Evolutionary conservation across 2,329 filamentous ascomycete genomes (phyloP), one percentile per base, ranked within the genome.

Genomic region (Fusarium temperatum): DNA sequence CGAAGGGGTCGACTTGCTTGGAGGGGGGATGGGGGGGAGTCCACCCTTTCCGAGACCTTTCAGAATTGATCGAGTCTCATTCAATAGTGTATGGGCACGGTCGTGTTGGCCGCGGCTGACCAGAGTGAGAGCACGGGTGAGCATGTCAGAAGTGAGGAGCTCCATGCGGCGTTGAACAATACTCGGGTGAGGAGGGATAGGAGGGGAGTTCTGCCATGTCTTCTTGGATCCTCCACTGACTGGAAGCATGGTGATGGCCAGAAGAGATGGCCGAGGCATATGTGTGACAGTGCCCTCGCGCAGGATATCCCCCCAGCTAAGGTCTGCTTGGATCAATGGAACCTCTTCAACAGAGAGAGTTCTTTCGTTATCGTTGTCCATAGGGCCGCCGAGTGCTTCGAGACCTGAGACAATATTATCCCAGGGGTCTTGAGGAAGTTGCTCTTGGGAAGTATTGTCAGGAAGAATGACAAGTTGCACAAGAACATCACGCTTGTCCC

Each of bases 111-210:
- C 94, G 42, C 95, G 91, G 68, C 94, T 94, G 26, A 98, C 95
- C 26, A 99, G 89, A 1, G 95, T 98, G 69, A 99, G 85, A 20
- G 96, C 95, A 66, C 96, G 89, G 13, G 94, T 97, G 72, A 99
- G 89, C 96, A 99, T 99, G 81, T 99, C 96, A 4, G 96, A 98
- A 6, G 96, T 98, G 60, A 99, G 89, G 36, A 99, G 87, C 83
- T 99, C 96, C 96, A 99, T 99, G 51, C 96, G 93, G 45, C 96
- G 90, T 84, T 99, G 96, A 12, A 99, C 96, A 68, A 99, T 95
- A 71, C 92, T 94, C 9, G 96, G 95, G 80, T 98, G 96, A 51
- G 96, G 96, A 20, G 96, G 96, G 70, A 99, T 99, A 3, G 95
- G 94, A 20, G 95, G 94, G 18, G 88, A 85, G 75, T 86, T 89